Percentiles rank a stretch among this genome's conserved stretches.
These are phyloP conservation scores for Arctostaphylos glauca DNA, from an alignment of 148 eudicot genomes.

Conservation along the genomic window DNA sequence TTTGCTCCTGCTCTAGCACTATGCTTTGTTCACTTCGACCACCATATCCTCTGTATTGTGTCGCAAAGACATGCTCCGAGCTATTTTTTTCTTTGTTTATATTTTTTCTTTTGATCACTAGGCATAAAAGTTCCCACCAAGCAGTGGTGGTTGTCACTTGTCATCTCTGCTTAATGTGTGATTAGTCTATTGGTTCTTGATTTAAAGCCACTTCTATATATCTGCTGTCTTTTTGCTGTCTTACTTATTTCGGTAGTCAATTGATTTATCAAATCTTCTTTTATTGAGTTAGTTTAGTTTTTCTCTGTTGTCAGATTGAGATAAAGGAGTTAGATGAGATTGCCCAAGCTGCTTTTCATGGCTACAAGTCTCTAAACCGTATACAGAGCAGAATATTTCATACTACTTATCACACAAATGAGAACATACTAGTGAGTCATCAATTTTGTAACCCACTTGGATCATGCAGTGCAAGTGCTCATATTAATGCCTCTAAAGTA, in stretches of 20 bases:
- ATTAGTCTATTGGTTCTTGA: neutral
- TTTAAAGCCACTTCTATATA: neutral
- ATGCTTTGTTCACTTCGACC: conserved; percentile 3
- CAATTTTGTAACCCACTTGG: conserved; percentile 3
- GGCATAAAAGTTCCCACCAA: neutral
- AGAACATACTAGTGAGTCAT: conserved; percentile 80
- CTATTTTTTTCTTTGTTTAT: neutral
- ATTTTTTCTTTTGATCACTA: neutral
- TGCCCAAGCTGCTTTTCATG: conserved; percentile 98
- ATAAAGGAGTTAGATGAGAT: conserved; percentile 91
- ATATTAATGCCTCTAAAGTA: conserved; percentile 15
- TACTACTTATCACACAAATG: conserved; percentile 80
- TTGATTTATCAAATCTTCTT: conserved; percentile 5
- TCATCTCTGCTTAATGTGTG: neutral
- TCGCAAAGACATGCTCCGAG: neutral
- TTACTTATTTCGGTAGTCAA: neutral
- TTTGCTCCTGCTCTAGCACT: neutral
- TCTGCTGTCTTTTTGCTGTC: neutral
- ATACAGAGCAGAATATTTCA: conserved; percentile 92
- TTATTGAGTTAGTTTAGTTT: neutral
- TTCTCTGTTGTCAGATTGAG: conserved; percentile 62
- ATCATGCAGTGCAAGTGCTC: neutral
- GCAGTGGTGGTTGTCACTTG: neutral
- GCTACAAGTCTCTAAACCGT: conserved; percentile 90
- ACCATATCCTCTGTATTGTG: neutral